A percentile compares a stretch with the other conserved stretches of the same genome.
These are phyloP conservation scores for Hydnomerulius pinastri DNA, from an alignment of 768 basidiomycete genomes.

Conservation along the genomic window DNA sequence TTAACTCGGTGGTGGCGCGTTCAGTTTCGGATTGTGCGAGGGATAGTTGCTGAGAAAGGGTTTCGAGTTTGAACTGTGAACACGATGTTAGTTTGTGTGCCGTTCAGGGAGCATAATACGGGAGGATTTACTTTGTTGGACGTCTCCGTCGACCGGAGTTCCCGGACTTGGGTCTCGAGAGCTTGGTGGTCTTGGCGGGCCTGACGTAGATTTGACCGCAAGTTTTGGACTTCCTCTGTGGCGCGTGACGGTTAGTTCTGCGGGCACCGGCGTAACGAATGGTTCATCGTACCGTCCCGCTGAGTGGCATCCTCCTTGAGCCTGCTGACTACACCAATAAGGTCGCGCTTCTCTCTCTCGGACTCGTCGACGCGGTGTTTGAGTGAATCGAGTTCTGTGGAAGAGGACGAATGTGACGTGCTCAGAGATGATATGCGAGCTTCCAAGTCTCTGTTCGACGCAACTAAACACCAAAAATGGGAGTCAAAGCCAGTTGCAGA, in stretches of 20 bases:
- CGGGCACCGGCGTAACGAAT: background rate
- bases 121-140: constrained; percentile 62
- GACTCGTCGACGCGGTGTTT: constrained; percentile 68
- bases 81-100: background rate
- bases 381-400: constrained; percentile 58
- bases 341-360: constrained; percentile 89
- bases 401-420: constrained; percentile 61
- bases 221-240: constrained; percentile 69
- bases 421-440: constrained; percentile 57
- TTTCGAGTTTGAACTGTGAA: constrained; percentile 80
- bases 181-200: constrained; percentile 71
- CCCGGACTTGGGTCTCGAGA: constrained; percentile 68
- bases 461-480: constrained; percentile 35
- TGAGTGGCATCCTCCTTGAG: constrained; percentile 74
- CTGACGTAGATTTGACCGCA: constrained; percentile 71
- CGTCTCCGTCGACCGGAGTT: constrained; percentile 73
- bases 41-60: constrained; percentile 78
- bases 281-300: constrained; percentile 62
- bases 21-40: constrained; percentile 77
- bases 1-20: constrained; percentile 68
- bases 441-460: constrained; percentile 50
- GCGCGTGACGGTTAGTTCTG: background rate
- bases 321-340: constrained; percentile 80
- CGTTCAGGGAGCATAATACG: background rate
- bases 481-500: constrained; percentile 9